Conservation (phyloP, 768 basidiomycete species). For the Filobasidium floriforme region DNA sequence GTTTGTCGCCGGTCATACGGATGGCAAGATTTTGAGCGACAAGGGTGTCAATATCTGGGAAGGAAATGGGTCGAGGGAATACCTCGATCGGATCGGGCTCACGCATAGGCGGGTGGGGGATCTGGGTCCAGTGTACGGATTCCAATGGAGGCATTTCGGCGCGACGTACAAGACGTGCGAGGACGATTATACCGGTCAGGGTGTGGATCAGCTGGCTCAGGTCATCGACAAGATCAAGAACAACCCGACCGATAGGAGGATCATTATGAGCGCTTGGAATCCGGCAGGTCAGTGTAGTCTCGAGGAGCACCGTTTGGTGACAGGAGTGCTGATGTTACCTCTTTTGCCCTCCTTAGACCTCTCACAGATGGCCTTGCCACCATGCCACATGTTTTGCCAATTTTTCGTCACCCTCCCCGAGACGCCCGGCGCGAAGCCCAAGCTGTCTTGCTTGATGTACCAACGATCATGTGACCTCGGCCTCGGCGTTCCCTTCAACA, state of each 20-base stretch:
- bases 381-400: constrained; percentile 98
- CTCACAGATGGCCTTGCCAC: constrained; percentile 88
- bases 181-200: constrained; percentile 61
- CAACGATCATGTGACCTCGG: constrained; percentile 96
- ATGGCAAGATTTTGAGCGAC: constrained; percentile 63
- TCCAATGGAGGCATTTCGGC: constrained; percentile 94
- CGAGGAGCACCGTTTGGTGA: background rate
- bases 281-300: constrained; percentile 66
- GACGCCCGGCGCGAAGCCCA: constrained; percentile 52
- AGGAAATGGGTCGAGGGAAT: constrained; percentile 82
- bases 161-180: constrained; percentile 56
- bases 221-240: constrained; percentile 86
- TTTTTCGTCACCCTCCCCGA: constrained; percentile 89
- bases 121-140: constrained; percentile 92
- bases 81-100: constrained; percentile 76
- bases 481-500: constrained; percentile 97
- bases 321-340: background rate
- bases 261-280: constrained; percentile 96
- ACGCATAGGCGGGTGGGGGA: constrained; percentile 79
- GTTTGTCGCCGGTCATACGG: constrained; percentile 81
- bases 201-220: constrained; percentile 84
- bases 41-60: constrained; percentile 97
- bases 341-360: constrained; percentile 56
- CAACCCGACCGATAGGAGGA: constrained; percentile 84
- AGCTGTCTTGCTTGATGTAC: constrained; percentile 90